phyloP scores from a whole-genome alignment of 192 early-diverging fungal species.

The Dissophora globulifera region DNA sequence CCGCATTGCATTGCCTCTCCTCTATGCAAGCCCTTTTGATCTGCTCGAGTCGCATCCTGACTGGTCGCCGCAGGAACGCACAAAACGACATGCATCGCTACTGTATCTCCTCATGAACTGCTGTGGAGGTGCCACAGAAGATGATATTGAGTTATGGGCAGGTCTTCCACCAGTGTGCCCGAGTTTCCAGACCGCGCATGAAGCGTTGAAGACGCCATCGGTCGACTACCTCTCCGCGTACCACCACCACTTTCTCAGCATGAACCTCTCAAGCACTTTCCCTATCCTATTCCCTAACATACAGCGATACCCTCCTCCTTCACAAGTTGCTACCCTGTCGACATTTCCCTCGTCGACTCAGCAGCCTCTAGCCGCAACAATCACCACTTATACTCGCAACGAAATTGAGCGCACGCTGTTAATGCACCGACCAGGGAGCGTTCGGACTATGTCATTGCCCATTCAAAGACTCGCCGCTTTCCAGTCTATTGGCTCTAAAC shows the following conservation, averaged over 20 bases:
- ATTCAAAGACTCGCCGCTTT: constrained; percentile 24
- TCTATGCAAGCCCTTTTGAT: constrained; percentile 37
- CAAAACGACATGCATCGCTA: constrained; percentile 30
- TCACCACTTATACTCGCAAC: constrained; percentile 41
- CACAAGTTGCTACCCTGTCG: not conserved
- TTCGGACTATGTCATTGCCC: constrained; percentile 26
- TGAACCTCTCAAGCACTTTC: constrained; percentile 46
- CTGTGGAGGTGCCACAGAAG: not conserved
- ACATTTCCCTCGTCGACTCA: too few relatives aligned
- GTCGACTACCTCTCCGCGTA: constrained; percentile 41
- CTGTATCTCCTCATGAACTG: constrained; percentile 48
- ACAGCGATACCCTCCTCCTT: constrained; percentile 15
- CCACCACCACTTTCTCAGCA: constrained; percentile 24
- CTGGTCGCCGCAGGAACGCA: constrained; percentile 24
- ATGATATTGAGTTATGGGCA: constrained; percentile 9
- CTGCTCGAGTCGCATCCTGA: constrained; percentile 25
- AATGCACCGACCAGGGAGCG: constrained; percentile 16
- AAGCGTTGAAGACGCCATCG: constrained; percentile 12
- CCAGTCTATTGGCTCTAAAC: constrained; percentile 2
- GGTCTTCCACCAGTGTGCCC: constrained; percentile 27
- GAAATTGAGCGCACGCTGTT: constrained; percentile 29
- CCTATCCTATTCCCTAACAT: constrained; percentile 42
- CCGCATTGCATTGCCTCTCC: constrained; percentile 37
- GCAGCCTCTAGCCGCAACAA: constrained; percentile 6
- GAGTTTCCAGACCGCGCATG: constrained; percentile 5